Percentiles rank a stretch among this genome's conserved stretches.
phyloP scores from a whole-genome alignment of 352 stramenopile genomes.

The Poterioochromonas sp. region DNA sequence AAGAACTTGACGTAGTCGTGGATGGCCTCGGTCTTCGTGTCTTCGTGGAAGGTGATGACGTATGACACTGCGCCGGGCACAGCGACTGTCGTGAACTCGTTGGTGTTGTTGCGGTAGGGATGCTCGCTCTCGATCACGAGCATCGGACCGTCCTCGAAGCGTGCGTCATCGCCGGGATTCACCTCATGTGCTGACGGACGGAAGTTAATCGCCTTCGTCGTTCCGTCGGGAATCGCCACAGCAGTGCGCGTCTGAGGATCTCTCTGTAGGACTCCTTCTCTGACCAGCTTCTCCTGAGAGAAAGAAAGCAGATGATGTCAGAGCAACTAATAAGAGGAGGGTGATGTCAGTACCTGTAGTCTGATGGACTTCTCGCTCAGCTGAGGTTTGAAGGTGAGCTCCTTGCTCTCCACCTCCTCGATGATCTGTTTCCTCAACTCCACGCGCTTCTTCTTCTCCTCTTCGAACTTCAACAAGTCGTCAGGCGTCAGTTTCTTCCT shows the following conservation, averaged over 20 bases:
- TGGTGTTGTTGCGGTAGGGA: slow-evolving; percentile 64
- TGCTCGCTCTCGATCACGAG: slow-evolving; percentile 64
- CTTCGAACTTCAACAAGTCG: slow-evolving; percentile 5
- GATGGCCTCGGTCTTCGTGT: slow-evolving; percentile 61
- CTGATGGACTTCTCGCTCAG: slow-evolving; percentile 8
- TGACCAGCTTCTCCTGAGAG: neutral
- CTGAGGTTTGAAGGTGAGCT: slow-evolving; percentile 4
- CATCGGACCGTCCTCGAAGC: slow-evolving; percentile 52
- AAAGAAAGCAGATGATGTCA: neutral
- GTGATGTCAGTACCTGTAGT: neutral
- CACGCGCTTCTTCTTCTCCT: neutral
- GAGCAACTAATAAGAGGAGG: neutral
- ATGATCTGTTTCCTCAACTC: slow-evolving; percentile 5
- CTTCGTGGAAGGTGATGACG: slow-evolving; percentile 60
- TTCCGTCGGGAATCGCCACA: slow-evolving; percentile 13
- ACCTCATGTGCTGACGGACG: neutral
- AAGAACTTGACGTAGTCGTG: slow-evolving; percentile 75
- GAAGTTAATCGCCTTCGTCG: neutral
- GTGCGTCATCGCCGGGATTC: slow-evolving; percentile 58
- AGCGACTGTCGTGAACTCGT: slow-evolving; percentile 55
- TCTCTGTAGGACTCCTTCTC: neutral
- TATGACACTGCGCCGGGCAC: slow-evolving; percentile 58
- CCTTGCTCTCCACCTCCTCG: neutral
- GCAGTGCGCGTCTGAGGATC: neutral
- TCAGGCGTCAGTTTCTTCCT: slow-evolving; percentile 11